Percentiles rank a stretch among this genome's conserved stretches.
Conservation (phyloP, 208 protist genomes). For the Angomonas deanei region DNA sequence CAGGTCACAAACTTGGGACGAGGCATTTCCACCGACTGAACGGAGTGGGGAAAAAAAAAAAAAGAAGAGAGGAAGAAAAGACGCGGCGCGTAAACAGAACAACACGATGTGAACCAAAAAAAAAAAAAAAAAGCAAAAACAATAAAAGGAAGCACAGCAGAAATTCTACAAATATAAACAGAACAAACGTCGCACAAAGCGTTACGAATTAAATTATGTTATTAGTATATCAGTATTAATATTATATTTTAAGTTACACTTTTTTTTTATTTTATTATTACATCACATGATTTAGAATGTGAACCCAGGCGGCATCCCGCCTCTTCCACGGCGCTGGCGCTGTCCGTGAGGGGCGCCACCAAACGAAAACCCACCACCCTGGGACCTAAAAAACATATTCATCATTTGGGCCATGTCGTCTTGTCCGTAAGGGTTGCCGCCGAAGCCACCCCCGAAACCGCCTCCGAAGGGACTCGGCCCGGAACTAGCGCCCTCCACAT, state of each 20-base stretch:
- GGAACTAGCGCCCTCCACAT: slow-evolving; percentile 51
- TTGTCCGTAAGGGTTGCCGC: slow-evolving; percentile 14
- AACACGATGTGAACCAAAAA: slow-evolving; percentile 1
- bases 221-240: too few species aligned
- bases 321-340: slow-evolving; percentile 19
- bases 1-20: slow-evolving; percentile 76
- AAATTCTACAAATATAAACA: not conserved
- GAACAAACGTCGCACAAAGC: too few species aligned
- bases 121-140: not conserved
- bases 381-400: slow-evolving; percentile 53
- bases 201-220: too few species aligned
- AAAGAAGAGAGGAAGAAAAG: slow-evolving; percentile 10
- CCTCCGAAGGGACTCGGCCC: slow-evolving; percentile 11
- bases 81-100: not conserved
- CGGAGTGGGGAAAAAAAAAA: slow-evolving; percentile 1
- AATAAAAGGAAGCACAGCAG: not conserved
- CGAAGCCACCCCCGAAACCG: slow-evolving; percentile 11
- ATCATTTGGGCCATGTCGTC: slow-evolving; percentile 48
- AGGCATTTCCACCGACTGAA: slow-evolving; percentile 26
- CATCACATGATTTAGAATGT: too few species aligned
- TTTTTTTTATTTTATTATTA: too few species aligned
- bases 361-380: slow-evolving; percentile 23
- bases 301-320: slow-evolving; percentile 6
- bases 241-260: too few species aligned
- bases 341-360: slow-evolving; percentile 9